These are phyloP conservation scores for Plantago elongata DNA, from an alignment of 257 asterid species.

Conservation along the genomic window DNA sequence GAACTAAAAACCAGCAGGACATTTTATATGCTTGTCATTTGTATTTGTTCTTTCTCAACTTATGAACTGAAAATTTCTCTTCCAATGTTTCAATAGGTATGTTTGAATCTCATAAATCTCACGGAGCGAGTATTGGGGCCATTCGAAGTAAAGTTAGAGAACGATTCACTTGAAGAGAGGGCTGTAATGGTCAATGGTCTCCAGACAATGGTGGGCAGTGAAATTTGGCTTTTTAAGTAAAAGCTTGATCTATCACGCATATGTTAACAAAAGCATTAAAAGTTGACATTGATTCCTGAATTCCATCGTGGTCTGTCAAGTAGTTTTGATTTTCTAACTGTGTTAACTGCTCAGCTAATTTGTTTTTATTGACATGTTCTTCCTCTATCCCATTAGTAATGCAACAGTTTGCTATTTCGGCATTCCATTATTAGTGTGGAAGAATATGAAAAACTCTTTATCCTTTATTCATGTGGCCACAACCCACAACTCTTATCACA, in stretches of 20 bases:
- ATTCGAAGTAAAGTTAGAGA: conserved; percentile 77
- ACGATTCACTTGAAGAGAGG: conserved; percentile 68
- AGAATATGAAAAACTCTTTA: too few relatives aligned
- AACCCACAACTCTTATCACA: too few relatives aligned
- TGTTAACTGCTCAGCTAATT: too few relatives aligned
- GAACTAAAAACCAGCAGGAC: conserved; percentile 11
- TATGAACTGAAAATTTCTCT: conserved; percentile 15
- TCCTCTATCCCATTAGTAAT: not conserved
- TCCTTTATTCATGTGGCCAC: too few relatives aligned
- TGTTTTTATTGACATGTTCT: too few relatives aligned
- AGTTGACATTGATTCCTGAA: not conserved
- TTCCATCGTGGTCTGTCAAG: not conserved
- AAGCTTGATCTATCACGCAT: conserved; percentile 15
- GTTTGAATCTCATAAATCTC: conserved; percentile 62
- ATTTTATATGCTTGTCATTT: conserved; percentile 14
- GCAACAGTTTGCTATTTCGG: not conserved
- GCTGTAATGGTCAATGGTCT: conserved; percentile 91
- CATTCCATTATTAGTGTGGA: not conserved
- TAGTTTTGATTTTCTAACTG: too few relatives aligned
- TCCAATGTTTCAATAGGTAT: conserved; percentile 38
- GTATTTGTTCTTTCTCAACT: not conserved
- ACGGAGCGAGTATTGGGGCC: conserved; percentile 89
- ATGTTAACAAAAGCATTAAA: not conserved
- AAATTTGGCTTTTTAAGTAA: conserved; percentile 11
- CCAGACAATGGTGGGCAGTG: conserved; percentile 63